These are phyloP conservation scores for Berberis thunbergii DNA, from an alignment of 164 flowering plant species.

Conservation along the genomic window DNA sequence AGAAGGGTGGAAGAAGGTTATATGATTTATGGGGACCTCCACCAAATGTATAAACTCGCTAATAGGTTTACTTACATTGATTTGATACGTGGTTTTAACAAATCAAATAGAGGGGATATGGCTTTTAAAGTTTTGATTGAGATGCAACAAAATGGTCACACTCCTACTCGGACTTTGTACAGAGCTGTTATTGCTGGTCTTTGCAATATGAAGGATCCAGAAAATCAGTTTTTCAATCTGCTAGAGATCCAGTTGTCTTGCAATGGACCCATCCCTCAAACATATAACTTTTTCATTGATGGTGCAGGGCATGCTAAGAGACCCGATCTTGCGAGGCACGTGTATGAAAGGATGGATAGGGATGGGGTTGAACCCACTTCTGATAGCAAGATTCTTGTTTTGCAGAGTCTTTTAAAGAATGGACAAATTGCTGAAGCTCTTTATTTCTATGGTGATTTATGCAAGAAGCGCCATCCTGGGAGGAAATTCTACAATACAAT, in stretches of 20 bases:
- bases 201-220: conserved; percentile 32
- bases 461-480: conserved; percentile 13
- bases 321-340: conserved; percentile 50
- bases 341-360: conserved; percentile 48
- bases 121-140: conserved; percentile 58
- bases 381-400: conserved; percentile 33
- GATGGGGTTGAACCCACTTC: conserved; percentile 38
- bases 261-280: conserved; percentile 7
- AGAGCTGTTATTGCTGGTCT: conserved; percentile 41
- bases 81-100: conserved; percentile 44
- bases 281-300: conserved; percentile 52
- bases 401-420: conserved; percentile 48
- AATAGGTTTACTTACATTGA: conserved; percentile 17
- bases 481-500: conserved; percentile 36
- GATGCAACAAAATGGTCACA: conserved; percentile 63
- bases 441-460: conserved; percentile 33
- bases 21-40: conserved; percentile 27
- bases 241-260: conserved; percentile 45
- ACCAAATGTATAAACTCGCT: conserved; percentile 16
- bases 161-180: conserved; percentile 26
- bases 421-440: conserved; percentile 43
- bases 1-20: conserved; percentile 53
- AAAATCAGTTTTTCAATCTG: conserved; percentile 33
- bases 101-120: conserved; percentile 46
- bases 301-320: conserved; percentile 59